Conservation (phyloP, 345 rosid genomes). For the Syzygium oleosum region DNA sequence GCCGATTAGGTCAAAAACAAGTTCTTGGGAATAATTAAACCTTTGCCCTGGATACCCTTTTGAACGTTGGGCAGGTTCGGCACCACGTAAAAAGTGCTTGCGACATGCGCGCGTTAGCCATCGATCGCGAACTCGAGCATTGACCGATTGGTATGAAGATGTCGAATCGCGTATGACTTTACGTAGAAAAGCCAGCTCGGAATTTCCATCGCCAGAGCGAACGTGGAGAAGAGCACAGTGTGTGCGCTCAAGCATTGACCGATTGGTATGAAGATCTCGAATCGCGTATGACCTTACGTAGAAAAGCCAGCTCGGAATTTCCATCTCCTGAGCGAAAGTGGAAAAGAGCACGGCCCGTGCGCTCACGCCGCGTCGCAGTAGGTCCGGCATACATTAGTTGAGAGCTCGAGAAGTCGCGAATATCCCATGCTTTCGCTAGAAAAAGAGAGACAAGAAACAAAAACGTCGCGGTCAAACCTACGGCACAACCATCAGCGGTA, state of each 20-base stretch:
- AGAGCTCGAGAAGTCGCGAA: not conserved
- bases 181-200: too few relatives aligned
- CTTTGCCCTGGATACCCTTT: not conserved
- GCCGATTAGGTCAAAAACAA: not conserved
- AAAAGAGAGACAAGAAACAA: not conserved
- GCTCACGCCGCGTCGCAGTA: accelerated
- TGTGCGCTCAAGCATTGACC: too few relatives aligned
- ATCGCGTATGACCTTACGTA: not conserved
- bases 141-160: not conserved
- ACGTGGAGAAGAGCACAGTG: too few relatives aligned
- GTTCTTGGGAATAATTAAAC: not conserved
- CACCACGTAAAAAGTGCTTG: not conserved
- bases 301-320: not conserved
- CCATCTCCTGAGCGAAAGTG: not conserved
- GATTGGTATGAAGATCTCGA: not conserved
- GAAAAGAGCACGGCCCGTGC: accelerated
- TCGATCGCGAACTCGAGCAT: not conserved
- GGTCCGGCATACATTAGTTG: too few relatives aligned
- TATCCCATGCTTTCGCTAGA: not conserved
- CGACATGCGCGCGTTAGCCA: not conserved
- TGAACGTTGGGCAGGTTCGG: not conserved
- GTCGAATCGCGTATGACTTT: too few relatives aligned
- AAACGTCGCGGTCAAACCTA: not conserved
- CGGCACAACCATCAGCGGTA: not conserved
- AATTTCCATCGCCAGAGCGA: too few relatives aligned